Conservation (phyloP, 352 stramenopile genomes). For the Pelagophyceae sp. region DNA sequence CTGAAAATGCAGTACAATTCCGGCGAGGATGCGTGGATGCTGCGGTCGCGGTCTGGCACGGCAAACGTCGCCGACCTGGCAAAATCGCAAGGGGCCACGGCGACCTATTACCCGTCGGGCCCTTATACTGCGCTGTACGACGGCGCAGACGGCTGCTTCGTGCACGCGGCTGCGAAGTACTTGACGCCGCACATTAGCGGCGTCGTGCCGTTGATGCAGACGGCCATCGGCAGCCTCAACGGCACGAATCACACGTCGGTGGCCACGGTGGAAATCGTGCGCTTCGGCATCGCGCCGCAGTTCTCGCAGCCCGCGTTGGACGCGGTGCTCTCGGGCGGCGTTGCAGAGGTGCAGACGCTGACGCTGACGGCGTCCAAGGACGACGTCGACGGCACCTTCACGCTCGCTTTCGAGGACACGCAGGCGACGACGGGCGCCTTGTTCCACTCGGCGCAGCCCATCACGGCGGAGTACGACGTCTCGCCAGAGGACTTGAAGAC, state of each 20-base stretch:
- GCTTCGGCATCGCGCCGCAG: constrained; percentile 32
- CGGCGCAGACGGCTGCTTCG: background rate
- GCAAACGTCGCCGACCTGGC: too few relatives aligned
- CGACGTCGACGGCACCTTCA: constrained; percentile 48
- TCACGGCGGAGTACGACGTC: constrained; percentile 40
- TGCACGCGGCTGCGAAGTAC: background rate
- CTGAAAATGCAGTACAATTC: constrained; percentile 31
- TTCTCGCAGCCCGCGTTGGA: constrained; percentile 43
- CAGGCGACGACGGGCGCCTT: background rate
- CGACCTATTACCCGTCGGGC: background rate
- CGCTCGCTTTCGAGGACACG: constrained; percentile 37
- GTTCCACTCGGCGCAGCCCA: constrained; percentile 18
- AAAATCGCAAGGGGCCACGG: background rate
- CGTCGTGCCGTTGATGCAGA: background rate
- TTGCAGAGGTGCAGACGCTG: constrained; percentile 48
- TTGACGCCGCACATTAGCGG: background rate
- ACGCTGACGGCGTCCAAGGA: constrained; percentile 39
- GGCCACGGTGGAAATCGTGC: constrained; percentile 13
- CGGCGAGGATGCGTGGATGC: constrained; percentile 4
- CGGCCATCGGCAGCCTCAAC: background rate
- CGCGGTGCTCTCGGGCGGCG: constrained; percentile 19
- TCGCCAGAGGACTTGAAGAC: constrained; percentile 38
- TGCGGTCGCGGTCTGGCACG: too few relatives aligned
- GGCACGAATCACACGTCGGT: background rate
- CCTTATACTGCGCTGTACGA: background rate